phyloP scores from a whole-genome alignment of 306 rosid genomes.

The Casuarina equisetifolia region DNA sequence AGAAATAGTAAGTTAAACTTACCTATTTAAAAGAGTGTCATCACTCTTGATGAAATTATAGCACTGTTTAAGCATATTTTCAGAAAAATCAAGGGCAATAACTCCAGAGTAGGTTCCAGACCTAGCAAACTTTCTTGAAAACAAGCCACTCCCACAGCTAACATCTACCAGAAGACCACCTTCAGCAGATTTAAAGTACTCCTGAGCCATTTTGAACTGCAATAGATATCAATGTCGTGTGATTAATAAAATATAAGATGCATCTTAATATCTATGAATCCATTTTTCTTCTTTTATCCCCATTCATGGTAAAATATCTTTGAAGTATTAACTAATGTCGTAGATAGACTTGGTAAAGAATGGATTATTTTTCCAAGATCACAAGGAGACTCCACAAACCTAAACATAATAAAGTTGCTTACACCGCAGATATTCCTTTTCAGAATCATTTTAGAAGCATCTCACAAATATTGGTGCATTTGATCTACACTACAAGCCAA shows the following conservation, averaged over 20 bases:
- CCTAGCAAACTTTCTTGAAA: slow-evolving; percentile 78
- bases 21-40: slow-evolving; percentile 50
- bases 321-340: no score
- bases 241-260: not conserved
- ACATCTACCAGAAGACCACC: slow-evolving; percentile 86
- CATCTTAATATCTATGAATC: no score
- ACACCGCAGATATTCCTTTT: not conserved
- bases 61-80: slow-evolving; percentile 90
- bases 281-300: no score
- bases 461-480: not conserved
- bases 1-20: slow-evolving; percentile 22
- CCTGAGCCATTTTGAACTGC: slow-evolving; percentile 94
- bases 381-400: not conserved
- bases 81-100: slow-evolving; percentile 86
- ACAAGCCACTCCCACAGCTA: slow-evolving; percentile 94
- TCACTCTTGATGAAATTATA: slow-evolving; percentile 82
- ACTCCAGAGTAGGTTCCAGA: slow-evolving; percentile 72
- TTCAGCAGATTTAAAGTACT: slow-evolving; percentile 64
- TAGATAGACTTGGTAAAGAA: not conserved
- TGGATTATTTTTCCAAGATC: slow-evolving; percentile 1
- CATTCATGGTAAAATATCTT: no score
- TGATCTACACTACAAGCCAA: not conserved
- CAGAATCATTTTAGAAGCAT: not conserved
- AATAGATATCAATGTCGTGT: slow-evolving; percentile 13
- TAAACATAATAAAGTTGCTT: not conserved